A percentile compares a stretch with the other conserved stretches of the same genome.
Conservation (phyloP, 768 basidiomycete genomes). For the Agaricus subrufescens region DNA sequence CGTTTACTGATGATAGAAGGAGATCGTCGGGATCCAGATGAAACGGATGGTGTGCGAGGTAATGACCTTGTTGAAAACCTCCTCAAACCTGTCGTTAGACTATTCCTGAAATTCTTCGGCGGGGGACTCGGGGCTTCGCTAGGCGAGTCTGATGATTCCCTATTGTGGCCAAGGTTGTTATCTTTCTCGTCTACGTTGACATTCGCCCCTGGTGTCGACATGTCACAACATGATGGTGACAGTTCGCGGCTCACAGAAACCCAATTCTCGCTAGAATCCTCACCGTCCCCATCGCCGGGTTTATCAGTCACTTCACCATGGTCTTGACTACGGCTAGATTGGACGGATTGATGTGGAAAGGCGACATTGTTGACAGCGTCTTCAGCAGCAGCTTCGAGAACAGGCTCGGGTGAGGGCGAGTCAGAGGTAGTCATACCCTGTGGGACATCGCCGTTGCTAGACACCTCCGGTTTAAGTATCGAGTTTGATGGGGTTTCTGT, state of each 20-base stretch:
- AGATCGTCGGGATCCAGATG: constrained; percentile 33
- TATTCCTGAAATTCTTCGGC: constrained; percentile 45
- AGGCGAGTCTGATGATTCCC: constrained; percentile 13
- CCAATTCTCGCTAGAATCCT: constrained; percentile 9
- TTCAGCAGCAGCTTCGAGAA: constrained; percentile 4
- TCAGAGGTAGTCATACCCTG: constrained; percentile 4
- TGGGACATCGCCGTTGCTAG: neutral
- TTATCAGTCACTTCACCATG: neutral
- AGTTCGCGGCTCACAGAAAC: constrained; percentile 5
- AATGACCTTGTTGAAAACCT: constrained; percentile 45
- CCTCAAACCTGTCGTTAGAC: constrained; percentile 40
- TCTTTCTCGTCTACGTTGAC: constrained; percentile 4
- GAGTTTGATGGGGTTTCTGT: neutral
- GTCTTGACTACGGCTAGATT: neutral
- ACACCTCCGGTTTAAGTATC: neutral
- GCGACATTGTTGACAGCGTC: neutral
- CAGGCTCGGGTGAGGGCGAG: constrained; percentile 5
- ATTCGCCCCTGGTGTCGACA: constrained; percentile 13
- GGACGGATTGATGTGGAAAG: neutral
- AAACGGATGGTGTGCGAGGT: constrained; percentile 63
- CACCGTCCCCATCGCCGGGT: neutral
- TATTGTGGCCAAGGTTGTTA: neutral
- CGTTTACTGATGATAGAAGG: constrained; percentile 27
- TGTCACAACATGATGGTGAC: constrained; percentile 14
- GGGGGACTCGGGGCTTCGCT: constrained; percentile 39